These are phyloP conservation scores for Leccinellum luteum DNA, from an alignment of 768 basidiomycete genomes.

Conservation along the genomic window DNA sequence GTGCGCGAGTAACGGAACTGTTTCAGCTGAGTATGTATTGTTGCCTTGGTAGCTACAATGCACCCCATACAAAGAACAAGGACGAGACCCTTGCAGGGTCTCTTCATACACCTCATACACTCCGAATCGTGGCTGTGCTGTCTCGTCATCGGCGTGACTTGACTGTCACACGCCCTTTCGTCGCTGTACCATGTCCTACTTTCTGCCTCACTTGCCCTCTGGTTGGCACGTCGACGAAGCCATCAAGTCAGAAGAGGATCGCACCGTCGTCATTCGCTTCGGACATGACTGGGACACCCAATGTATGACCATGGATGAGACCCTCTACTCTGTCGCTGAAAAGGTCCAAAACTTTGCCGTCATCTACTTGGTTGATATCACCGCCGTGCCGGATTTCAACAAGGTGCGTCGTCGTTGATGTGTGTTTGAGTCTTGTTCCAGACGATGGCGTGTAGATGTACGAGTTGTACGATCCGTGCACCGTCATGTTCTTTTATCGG, in stretches of 20 bases:
- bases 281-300: slow-evolving; percentile 92
- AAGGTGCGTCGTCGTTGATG: slow-evolving; percentile 52
- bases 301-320: slow-evolving; percentile 99
- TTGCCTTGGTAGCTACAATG: not conserved
- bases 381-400: slow-evolving; percentile 97
- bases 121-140: not conserved
- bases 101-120: not conserved
- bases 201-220: slow-evolving; percentile 82
- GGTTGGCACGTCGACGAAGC: slow-evolving; percentile 99
- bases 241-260: slow-evolving; percentile 96
- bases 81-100: slow-evolving; percentile 1
- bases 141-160: not conserved
- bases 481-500: slow-evolving; percentile 99
- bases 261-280: slow-evolving; percentile 91
- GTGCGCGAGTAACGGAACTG: not conserved
- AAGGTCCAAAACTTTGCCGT: slow-evolving; percentile 99
- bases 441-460: slow-evolving; percentile 73
- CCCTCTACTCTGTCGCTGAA: slow-evolving; percentile 86
- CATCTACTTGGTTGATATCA: slow-evolving; percentile 93
- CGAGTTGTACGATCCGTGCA: slow-evolving; percentile 95
- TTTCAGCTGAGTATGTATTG: not conserved
- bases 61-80: not conserved
- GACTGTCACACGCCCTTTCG: not conserved
- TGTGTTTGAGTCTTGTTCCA: not conserved
- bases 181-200: slow-evolving; percentile 68